Conservation (phyloP, 805 yeast species). For the Geotrichum ghanense region DNA sequence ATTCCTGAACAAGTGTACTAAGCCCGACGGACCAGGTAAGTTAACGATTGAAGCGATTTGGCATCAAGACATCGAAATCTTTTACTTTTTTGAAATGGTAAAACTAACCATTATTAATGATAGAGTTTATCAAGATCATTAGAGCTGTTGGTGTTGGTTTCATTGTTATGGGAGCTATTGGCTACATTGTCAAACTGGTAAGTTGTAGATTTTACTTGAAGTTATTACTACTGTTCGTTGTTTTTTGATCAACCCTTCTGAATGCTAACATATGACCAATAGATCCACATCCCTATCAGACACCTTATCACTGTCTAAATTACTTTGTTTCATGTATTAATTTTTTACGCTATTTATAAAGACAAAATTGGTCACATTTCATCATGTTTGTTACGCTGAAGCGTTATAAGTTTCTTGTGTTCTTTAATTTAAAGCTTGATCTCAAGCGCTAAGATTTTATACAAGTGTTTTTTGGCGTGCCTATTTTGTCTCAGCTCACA, state of each 20-base stretch:
- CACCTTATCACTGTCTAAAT: slow-evolving; percentile 68
- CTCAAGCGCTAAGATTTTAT: no score
- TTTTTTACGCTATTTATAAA: no score
- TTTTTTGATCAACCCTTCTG: slow-evolving; percentile 7
- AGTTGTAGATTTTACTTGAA: slow-evolving; percentile 10
- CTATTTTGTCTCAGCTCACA: no score
- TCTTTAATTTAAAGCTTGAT: no score
- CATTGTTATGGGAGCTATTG: slow-evolving; percentile 95
- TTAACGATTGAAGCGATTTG: slow-evolving; percentile 9
- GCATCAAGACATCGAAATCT: neutral
- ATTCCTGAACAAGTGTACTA: slow-evolving; percentile 82
- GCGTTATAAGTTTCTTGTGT: no score
- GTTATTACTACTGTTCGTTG: neutral
- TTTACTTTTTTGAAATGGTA: neutral
- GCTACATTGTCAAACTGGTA: slow-evolving; percentile 81
- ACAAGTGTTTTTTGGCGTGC: no score
- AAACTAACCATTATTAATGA: slow-evolving; percentile 3
- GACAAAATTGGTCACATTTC: no score
- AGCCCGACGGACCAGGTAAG: slow-evolving; percentile 75
- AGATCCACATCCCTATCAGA: slow-evolving; percentile 88
- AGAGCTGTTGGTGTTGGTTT: slow-evolving; percentile 97
- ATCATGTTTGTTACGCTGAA: no score
- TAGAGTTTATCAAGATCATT: slow-evolving; percentile 76
- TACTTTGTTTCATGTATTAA: neutral
- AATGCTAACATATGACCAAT: slow-evolving; percentile 1